These are phyloP conservation scores for Ilex paraguariensis DNA, from an alignment of 305 asterid species.

Conservation along the genomic window DNA sequence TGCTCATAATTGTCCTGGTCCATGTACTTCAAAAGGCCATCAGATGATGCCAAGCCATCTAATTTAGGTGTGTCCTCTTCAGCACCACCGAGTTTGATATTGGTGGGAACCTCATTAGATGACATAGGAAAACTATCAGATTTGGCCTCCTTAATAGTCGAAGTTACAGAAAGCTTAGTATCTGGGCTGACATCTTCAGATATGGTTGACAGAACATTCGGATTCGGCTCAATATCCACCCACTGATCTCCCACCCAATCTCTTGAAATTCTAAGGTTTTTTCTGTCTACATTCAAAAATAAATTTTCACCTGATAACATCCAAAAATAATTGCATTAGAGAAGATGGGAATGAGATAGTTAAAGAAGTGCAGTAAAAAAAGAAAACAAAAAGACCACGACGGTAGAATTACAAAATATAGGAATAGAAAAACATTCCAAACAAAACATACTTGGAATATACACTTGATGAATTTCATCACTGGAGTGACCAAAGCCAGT, in stretches of 20 bases:
- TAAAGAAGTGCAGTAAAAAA: too few species aligned
- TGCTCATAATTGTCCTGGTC: conserved; percentile 29
- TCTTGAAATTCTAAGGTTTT: conserved; percentile 66
- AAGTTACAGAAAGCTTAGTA: conserved; percentile 45
- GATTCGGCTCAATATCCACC: conserved; percentile 70
- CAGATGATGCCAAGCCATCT: conserved; percentile 37
- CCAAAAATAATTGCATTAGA: background rate
- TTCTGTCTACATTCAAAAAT: conserved; percentile 39
- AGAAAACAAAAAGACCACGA: background rate
- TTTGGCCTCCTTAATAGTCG: conserved; percentile 42
- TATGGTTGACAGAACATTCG: conserved; percentile 44
- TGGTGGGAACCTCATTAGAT: conserved; percentile 28
- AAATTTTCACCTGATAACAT: conserved; percentile 68
- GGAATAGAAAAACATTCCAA: background rate
- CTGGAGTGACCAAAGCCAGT: conserved; percentile 29
- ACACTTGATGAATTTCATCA: conserved; percentile 50
- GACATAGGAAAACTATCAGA: conserved; percentile 38
- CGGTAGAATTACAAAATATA: background rate
- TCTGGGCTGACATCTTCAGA: conserved; percentile 41
- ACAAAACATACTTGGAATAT: conserved; percentile 59
- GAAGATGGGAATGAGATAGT: background rate
- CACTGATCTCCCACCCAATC: conserved; percentile 86
- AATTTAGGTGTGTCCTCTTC: conserved; percentile 41
- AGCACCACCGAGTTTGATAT: conserved; percentile 23
- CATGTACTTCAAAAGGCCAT: conserved; percentile 36